Base-by-base conservation (phyloP, 2,329 filamentous ascomycete species). In the Diaporthe sp. region DNA sequence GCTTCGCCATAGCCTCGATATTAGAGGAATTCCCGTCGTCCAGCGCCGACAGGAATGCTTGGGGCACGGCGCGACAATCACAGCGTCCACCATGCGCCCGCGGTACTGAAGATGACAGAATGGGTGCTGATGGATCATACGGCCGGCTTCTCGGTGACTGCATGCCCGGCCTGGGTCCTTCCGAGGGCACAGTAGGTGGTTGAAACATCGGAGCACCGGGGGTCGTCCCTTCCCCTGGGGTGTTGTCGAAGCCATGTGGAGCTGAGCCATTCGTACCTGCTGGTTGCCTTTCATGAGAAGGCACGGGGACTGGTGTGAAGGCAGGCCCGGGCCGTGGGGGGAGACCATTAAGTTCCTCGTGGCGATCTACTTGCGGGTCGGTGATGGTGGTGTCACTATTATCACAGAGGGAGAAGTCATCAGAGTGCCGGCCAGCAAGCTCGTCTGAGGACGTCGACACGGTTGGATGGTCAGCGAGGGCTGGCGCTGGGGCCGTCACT, bases 371-470 rank as follows among this genome's bases (percentile, higher is more conserved):
- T 39, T 74, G 70, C 37, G 71, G 74, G 31, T 77, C 71, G 39
- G 76, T 71, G 12, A 76, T 72, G 44, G 76, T 77, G 37, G 76
- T 77, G 44, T 77, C 76, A 34, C 71, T 76, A 5, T 67, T 73
- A 4, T 76, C 65, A 39, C 46, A 53, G 39, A 61, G 12, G 17
- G 76, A 76, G 58, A 76, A 77, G 57, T 74, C 46, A 34, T 77
- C 76, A 44, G 73, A 74, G 28, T 67, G 71, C 28, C 60, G 71
- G 25, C 76, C 71, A 68, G 34, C 53, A 61, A 51, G 60, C 19
- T 77, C 76, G 42, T 77, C 76, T 61, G 76, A 73, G 34, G 74
- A 74, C 49, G 71, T 76, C 22, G 76, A 77, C 22, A 68, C 70
- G n/a, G 73, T 37, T 15, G 71, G 73, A 25, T 65, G 73, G 58